phyloP scores from a whole-genome alignment of 768 basidiomycete genomes.

The Termitomyces sp. region DNA sequence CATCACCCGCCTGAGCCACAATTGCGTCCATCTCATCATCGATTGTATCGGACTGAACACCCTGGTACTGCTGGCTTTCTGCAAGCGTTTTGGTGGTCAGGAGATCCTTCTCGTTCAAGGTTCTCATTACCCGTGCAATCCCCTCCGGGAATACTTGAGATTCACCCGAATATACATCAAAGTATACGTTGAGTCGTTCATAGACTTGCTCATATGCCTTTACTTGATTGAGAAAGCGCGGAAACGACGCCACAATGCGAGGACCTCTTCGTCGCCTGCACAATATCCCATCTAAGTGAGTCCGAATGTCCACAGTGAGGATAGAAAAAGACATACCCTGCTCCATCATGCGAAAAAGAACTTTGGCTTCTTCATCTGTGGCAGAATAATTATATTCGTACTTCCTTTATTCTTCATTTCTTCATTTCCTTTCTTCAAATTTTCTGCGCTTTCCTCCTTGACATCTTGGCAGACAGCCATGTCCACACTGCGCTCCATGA shows the following conservation, averaged over 20 bases:
- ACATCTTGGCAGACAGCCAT: constrained; percentile 86
- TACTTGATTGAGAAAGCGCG: constrained; percentile 82
- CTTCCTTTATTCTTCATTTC: neutral
- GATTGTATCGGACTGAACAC: neutral
- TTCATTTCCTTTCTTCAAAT: constrained; percentile 47
- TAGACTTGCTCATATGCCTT: constrained; percentile 86
- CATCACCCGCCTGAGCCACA: no score
- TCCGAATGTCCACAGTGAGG: no score
- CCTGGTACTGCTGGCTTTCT: neutral
- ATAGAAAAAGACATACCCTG: neutral
- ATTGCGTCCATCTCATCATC: neutral
- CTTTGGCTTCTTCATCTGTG: constrained; percentile 73
- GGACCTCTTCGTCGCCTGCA: constrained; percentile 68
- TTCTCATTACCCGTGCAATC: constrained; percentile 63
- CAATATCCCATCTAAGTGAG: neutral
- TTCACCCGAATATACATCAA: constrained; percentile 91
- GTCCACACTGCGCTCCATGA: no score
- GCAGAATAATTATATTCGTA: constrained; percentile 60
- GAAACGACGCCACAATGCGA: constrained; percentile 88
- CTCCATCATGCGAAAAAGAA: constrained; percentile 7
- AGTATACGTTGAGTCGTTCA: constrained; percentile 79
- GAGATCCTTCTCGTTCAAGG: constrained; percentile 63
- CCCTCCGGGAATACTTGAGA: constrained; percentile 64
- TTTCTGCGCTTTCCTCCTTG: neutral
- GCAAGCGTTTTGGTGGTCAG: constrained; percentile 3